These are phyloP conservation scores for Alloteropsis angusta DNA, from an alignment of 202 grass and related monocot genomes.

Conservation along the genomic window DNA sequence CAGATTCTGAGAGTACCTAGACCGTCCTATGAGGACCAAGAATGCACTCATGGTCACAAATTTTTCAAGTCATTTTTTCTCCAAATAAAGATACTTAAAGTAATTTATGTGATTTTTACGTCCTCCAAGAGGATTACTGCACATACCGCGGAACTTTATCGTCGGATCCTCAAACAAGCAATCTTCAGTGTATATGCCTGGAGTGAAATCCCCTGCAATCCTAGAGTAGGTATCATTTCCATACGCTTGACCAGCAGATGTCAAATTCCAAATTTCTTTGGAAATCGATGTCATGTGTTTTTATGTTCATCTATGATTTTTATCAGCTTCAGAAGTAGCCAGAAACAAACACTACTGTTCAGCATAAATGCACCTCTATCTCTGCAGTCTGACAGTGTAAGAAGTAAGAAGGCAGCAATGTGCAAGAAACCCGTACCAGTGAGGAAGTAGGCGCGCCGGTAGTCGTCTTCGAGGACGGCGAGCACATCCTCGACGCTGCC, in stretches of 20 bases:
- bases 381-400: background rate
- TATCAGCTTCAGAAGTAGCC: background rate
- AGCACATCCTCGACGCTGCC: constrained; percentile 58
- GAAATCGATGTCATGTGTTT: background rate
- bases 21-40: constrained; percentile 42
- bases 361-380: too few species aligned
- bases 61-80: background rate
- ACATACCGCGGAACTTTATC: constrained; percentile 66
- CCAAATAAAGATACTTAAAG: background rate
- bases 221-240: background rate
- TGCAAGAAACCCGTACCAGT: constrained; percentile 36
- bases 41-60: background rate
- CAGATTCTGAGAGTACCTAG: constrained; percentile 70
- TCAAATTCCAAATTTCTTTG: background rate
- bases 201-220: constrained; percentile 59
- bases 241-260: background rate
- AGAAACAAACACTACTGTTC: too few species aligned
- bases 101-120: background rate
- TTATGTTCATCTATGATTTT: background rate
- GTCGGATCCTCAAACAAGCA: constrained; percentile 91
- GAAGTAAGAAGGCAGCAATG: background rate
- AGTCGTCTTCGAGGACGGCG: constrained; percentile 53
- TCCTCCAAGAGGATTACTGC: background rate
- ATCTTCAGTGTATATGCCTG: constrained; percentile 58
- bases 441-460: constrained; percentile 77